Evolutionary conservation across 768 basidiomycete species (phyloP).

Genomic region (Pisolithus tinctorius): DNA sequence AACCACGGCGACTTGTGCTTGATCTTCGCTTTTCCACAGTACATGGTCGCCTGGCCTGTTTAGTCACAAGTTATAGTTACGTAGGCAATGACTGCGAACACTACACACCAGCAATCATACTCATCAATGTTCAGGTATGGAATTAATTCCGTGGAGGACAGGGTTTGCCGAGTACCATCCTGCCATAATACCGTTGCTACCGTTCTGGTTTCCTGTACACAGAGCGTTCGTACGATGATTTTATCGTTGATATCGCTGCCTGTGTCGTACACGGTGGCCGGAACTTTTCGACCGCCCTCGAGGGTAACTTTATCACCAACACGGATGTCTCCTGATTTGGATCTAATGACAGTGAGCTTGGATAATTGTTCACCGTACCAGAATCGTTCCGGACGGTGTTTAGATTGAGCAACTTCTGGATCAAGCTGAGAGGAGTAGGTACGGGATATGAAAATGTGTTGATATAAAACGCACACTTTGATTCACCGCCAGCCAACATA

Average conservation of each 20-base stretch:
- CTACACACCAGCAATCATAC: slow-evolving; percentile 78
- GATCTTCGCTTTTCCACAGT: slow-evolving; percentile 72
- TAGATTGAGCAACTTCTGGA: slow-evolving; percentile 42
- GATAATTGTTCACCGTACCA: slow-evolving; percentile 64
- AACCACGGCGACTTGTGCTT: slow-evolving; percentile 61
- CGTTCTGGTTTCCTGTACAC: slow-evolving; percentile 69
- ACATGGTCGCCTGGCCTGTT: slow-evolving; percentile 88
- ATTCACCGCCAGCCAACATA: slow-evolving; percentile 85
- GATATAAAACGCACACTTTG: slow-evolving; percentile 53
- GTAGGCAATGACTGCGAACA: background rate
- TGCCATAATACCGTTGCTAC: slow-evolving; percentile 78
- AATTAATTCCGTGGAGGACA: slow-evolving; percentile 59
- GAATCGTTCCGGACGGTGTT: slow-evolving; percentile 64
- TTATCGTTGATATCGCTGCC: slow-evolving; percentile 37
- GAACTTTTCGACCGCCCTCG: slow-evolving; percentile 41
- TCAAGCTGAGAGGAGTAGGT: slow-evolving; percentile 44
- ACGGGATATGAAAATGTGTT: background rate
- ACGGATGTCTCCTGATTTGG: slow-evolving; percentile 58
- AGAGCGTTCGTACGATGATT: slow-evolving; percentile 49
- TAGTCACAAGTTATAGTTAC: slow-evolving; percentile 6
- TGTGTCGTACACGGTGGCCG: slow-evolving; percentile 55
- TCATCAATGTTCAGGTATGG: slow-evolving; percentile 87
- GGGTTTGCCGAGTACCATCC: slow-evolving; percentile 61
- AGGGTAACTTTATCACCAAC: slow-evolving; percentile 69
- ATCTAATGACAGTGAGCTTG: slow-evolving; percentile 57